Evolutionary conservation across 345 rosid species (phyloP), one percentile per base, ranked within the genome.

Genomic region (Sisymbrium altissimum): DNA sequence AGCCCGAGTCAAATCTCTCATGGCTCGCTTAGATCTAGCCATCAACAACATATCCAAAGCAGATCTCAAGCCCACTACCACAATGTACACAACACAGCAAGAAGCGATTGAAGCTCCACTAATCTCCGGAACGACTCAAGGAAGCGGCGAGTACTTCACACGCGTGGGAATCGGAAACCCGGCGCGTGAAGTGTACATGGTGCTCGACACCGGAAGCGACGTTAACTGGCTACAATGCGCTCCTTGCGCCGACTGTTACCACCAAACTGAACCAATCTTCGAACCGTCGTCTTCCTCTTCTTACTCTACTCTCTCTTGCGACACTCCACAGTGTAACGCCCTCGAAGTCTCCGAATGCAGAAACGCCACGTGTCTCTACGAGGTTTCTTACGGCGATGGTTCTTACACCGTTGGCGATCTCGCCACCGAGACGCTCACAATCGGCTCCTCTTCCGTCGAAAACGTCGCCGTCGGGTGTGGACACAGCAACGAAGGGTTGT

Each of bases 141-240:
- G 98, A 60, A 93, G 97, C 38, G 98, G 98, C 19, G 98, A 91
- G 90, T 93, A 91, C 66, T 93, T 93, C 81, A 80, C 96, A 61
- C 86, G 98, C 69, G 71, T 89, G 4, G 94, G 93, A 17, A 82
- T 94, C 46, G 98, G 98, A 0, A 83, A 76, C 33, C 98, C 98
- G 38, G 76, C 93, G 66, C 89, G 80, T 72, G 80, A 79, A 14
- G 85, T 83, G 9, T 89, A 90, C 63, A 68, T 93, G 89, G 96
- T 93, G 17, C 79, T 93, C 13, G 97, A 93, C 72, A 89, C 93
- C 0, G 98, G 97, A 9, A 93, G 98, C 35, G 97, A 91, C 79
- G 83, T 91, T n/a, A 88, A 83, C 78, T 91, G 97, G 98, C 27
- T 91, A 27, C 98, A 91, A 62, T 94, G 97, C 58, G 77, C 91